Evolutionary conservation across 306 rosid species (phyloP), one percentile per base, ranked within the genome.

Genomic region (Gastrolobium villosum): DNA sequence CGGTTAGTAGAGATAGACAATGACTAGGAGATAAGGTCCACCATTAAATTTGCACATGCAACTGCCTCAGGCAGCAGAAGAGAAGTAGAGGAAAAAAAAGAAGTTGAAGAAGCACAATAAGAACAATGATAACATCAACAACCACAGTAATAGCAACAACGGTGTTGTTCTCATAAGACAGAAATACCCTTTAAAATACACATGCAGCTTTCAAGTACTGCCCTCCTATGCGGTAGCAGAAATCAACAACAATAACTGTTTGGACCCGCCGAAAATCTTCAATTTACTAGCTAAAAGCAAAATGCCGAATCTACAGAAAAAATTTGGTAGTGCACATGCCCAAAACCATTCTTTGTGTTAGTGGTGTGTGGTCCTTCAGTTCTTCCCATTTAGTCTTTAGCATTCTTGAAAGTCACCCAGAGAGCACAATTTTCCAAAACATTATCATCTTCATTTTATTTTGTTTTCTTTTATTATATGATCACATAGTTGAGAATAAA

Each of bases 1-100:
- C 82, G 79, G 88, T 80, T 26, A 62, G 84, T 77, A 55, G 81
- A 86, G 59, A 53, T 66, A 74, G 90, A 85, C 44, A 78, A 82
- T 82, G 91, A 87, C 90, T 36, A 31, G 55, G 53, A 64, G 35
- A 81, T 37, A 52, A 91, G 89, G 90, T 83, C 92, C 90, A 89
- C 88, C 79, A 86, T 87, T 81, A 82, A 88, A 79, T 64, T 4
- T 57, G 84, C 92, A 90, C 90, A 87, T 92, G 97, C 87, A 69
- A 39, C 44, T 84, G 93, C 88, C 69, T 81, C 80, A 61, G 8
- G 3, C 6, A 77, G 59, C 61, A 75, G 83, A 70, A 81, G 78
- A 61, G 57, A 52, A 40, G 43, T 46, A 78, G 55, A 3, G 75
- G 44, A 54, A 65, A 40, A 26, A 49, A 44, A 13, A 10, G 37